These are phyloP conservation scores for Boletus rubescentipes DNA, from an alignment of 768 basidiomycete species.

Conservation along the genomic window DNA sequence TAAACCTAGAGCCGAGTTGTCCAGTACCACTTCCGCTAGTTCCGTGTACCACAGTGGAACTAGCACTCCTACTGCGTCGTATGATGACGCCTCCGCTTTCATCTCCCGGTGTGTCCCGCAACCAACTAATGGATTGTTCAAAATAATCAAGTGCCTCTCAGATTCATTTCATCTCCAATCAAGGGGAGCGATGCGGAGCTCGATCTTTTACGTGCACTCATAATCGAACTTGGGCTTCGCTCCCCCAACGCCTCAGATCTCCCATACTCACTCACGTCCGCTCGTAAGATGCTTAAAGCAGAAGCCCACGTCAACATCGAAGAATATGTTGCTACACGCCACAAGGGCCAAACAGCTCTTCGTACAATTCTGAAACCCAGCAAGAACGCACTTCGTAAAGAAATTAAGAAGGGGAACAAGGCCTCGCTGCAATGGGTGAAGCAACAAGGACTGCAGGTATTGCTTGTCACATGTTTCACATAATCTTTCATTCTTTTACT, in stretches of 20 bases:
- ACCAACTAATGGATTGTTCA: neutral
- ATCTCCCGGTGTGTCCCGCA: slow-evolving; percentile 25
- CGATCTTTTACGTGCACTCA: slow-evolving; percentile 67
- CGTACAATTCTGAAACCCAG: slow-evolving; percentile 61
- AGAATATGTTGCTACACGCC: slow-evolving; percentile 69
- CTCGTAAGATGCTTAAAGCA: slow-evolving; percentile 65
- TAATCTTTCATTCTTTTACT: slow-evolving; percentile 15
- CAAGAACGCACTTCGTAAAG: slow-evolving; percentile 58
- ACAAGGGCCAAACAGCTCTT: slow-evolving; percentile 61
- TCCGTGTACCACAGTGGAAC: slow-evolving; percentile 10
- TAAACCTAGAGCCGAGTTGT: neutral
- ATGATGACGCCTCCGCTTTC: slow-evolving; percentile 26
- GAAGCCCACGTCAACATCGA: slow-evolving; percentile 68
- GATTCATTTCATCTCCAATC: slow-evolving; percentile 24
- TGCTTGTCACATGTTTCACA: slow-evolving; percentile 53
- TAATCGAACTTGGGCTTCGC: slow-evolving; percentile 71
- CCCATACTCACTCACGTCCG: slow-evolving; percentile 61
- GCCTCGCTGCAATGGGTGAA: slow-evolving; percentile 61
- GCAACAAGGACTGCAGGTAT: slow-evolving; percentile 58
- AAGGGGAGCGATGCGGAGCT: slow-evolving; percentile 37
- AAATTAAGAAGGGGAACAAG: slow-evolving; percentile 49
- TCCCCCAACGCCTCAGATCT: slow-evolving; percentile 43
- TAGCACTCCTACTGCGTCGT: slow-evolving; percentile 19
- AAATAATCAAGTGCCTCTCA: slow-evolving; percentile 5
- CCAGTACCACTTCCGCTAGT: slow-evolving; percentile 1